A percentile compares a stretch with the other conserved stretches of the same genome.
Conservation (phyloP, 768 basidiomycete species). For the Piloderma croceum region DNA sequence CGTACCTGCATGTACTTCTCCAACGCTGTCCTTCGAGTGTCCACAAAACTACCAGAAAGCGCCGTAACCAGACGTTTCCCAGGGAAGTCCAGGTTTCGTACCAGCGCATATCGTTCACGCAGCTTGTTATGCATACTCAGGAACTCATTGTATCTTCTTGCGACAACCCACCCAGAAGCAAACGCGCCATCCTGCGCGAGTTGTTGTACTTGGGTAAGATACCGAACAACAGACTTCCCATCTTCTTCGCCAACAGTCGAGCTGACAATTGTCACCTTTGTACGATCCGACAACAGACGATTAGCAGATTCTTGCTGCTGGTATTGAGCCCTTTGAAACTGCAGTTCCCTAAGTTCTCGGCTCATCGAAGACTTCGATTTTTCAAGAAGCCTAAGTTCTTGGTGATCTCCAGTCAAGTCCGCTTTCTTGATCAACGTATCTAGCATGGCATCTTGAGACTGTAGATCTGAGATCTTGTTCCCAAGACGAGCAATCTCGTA, state of each 20-base stretch:
- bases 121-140: constrained; percentile 82
- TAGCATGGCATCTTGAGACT: constrained; percentile 78
- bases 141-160: constrained; percentile 93
- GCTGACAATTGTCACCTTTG: constrained; percentile 78
- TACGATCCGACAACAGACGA: constrained; percentile 76
- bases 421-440: constrained; percentile 90
- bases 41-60: constrained; percentile 85
- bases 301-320: constrained; percentile 94
- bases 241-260: constrained; percentile 78
- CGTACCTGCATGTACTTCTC: constrained; percentile 89
- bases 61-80: constrained; percentile 87
- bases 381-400: constrained; percentile 76
- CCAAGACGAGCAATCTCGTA: constrained; percentile 78
- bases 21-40: constrained; percentile 67
- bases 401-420: constrained; percentile 84
- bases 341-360: constrained; percentile 75
- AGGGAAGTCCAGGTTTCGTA: constrained; percentile 80
- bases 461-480: constrained; percentile 68
- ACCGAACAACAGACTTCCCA: constrained; percentile 87
- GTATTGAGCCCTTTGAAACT: constrained; percentile 89
- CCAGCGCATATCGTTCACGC: constrained; percentile 63
- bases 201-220: constrained; percentile 89
- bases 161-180: constrained; percentile 87
- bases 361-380: constrained; percentile 79
- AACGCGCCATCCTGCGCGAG: constrained; percentile 72